phyloP scores from a whole-genome alignment of 768 basidiomycete genomes.

The Hericium rajendrae region DNA sequence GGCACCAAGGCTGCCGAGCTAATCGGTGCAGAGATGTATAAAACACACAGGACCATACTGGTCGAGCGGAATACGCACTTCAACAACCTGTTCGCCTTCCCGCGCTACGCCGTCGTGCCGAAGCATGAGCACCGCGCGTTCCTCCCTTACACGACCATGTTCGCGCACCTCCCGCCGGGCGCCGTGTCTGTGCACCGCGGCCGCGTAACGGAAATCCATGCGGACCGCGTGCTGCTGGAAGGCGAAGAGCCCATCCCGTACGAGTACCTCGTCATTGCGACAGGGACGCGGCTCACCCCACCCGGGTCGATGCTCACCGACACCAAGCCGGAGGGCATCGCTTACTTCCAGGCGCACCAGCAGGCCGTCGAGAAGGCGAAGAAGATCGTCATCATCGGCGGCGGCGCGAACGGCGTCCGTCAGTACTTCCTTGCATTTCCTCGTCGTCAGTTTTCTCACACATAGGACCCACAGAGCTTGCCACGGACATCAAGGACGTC shows the following conservation, averaged over 20 bases:
- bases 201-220: conserved; percentile 13
- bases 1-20: conserved; percentile 17
- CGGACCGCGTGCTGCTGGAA: conserved; percentile 15
- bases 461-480: conserved; percentile 14
- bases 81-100: conserved; percentile 26
- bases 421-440: conserved; percentile 1
- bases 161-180: conserved; percentile 15
- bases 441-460: background rate
- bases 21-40: conserved; percentile 14
- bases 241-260: conserved; percentile 20
- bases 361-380: conserved; percentile 20
- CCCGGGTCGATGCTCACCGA: conserved; percentile 12
- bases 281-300: conserved; percentile 19
- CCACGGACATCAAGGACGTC: conserved; percentile 18
- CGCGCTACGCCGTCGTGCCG: conserved; percentile 21
- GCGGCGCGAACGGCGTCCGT: conserved; percentile 31
- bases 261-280: conserved; percentile 28
- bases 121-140: conserved; percentile 22
- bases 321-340: conserved; percentile 20
- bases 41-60: conserved; percentile 21
- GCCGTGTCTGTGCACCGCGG: conserved; percentile 17
- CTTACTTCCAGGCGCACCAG: conserved; percentile 21
- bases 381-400: conserved; percentile 27
- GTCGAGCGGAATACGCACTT: conserved; percentile 28
- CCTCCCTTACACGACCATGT: conserved; percentile 23